Percentiles rank a stretch among this genome's conserved stretches.
Evolutionary conservation across 805 yeast species (phyloP).

Genomic region (Danielia oregonensis): DNA sequence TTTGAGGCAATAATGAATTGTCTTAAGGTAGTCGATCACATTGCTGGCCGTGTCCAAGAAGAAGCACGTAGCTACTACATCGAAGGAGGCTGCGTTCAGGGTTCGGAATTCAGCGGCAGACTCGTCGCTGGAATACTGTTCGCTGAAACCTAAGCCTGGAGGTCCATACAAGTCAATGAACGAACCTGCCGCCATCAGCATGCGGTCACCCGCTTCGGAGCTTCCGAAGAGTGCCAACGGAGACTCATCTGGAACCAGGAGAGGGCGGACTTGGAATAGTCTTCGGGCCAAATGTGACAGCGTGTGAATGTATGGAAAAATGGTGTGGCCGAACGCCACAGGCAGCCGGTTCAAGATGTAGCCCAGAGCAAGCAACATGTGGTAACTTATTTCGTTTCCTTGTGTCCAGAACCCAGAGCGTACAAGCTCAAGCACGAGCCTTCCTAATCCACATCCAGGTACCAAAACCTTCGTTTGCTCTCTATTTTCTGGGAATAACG

Average conservation of each 20-base stretch:
- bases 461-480: slow-evolving; percentile 44
- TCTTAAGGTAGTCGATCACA: slow-evolving; percentile 51
- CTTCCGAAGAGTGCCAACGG: slow-evolving; percentile 31
- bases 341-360: slow-evolving; percentile 48
- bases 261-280: slow-evolving; percentile 46
- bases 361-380: slow-evolving; percentile 57
- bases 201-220: slow-evolving; percentile 31
- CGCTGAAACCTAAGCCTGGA: slow-evolving; percentile 28
- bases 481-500: slow-evolving; percentile 38
- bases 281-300: slow-evolving; percentile 44
- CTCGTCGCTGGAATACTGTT: slow-evolving; percentile 33
- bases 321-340: slow-evolving; percentile 33
- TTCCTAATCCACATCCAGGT: slow-evolving; percentile 66
- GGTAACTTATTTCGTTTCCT: slow-evolving; percentile 65
- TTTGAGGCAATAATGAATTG: slow-evolving; percentile 44
- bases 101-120: slow-evolving; percentile 40
- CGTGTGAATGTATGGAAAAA: slow-evolving; percentile 56
- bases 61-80: slow-evolving; percentile 51
- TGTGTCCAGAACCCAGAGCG: slow-evolving; percentile 55
- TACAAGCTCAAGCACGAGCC: slow-evolving; percentile 55
- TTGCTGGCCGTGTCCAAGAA: slow-evolving; percentile 65
- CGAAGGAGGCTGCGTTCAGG: slow-evolving; percentile 35
- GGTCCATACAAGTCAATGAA: slow-evolving; percentile 68
- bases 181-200: slow-evolving; percentile 74
- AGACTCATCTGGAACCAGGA: slow-evolving; percentile 50